Percentiles rank a stretch among this genome's conserved stretches.
Conservation (phyloP, 1,139 yeast species). For the Pichia sp. region DNA sequence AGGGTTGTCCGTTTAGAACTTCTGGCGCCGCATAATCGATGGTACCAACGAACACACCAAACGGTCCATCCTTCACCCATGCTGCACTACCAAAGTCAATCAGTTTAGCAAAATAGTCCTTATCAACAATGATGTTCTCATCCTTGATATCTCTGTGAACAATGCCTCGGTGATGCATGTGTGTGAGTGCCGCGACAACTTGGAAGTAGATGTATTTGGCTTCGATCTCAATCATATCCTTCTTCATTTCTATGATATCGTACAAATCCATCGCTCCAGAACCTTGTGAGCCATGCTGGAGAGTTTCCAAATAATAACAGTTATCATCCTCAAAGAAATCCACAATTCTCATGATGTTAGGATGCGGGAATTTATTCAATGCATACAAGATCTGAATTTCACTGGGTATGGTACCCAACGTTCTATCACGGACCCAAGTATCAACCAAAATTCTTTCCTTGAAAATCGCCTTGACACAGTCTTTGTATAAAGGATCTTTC, state of each 20-base stretch:
- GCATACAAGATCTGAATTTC: slow-evolving; percentile 91
- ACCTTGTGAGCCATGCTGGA: slow-evolving; percentile 60
- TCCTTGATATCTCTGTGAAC: slow-evolving; percentile 95
- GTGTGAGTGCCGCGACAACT: slow-evolving; percentile 67
- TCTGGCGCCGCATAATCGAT: slow-evolving; percentile 97
- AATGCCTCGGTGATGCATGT: slow-evolving; percentile 78
- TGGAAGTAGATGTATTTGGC: slow-evolving; percentile 74
- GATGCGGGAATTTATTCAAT: slow-evolving; percentile 69
- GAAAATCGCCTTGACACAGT: slow-evolving; percentile 82
- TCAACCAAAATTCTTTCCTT: slow-evolving; percentile 91
- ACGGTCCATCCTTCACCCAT: slow-evolving; percentile 82
- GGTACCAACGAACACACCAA: slow-evolving; percentile 95
- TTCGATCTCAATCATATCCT: slow-evolving; percentile 71
- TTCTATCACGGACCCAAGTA: slow-evolving; percentile 93
- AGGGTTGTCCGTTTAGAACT: slow-evolving; percentile 79
- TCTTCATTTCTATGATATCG: slow-evolving; percentile 80
- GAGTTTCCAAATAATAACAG: slow-evolving; percentile 84
- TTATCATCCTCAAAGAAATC: slow-evolving; percentile 91
- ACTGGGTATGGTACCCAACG: slow-evolving; percentile 86
- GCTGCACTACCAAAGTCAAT: slow-evolving; percentile 98
- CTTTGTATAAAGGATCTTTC: slow-evolving; percentile 52
- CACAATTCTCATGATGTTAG: slow-evolving; percentile 72
- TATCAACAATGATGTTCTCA: slow-evolving; percentile 86
- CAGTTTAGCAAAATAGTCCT: slow-evolving; percentile 65
- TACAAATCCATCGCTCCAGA: slow-evolving; percentile 90